A percentile compares a stretch with the other conserved stretches of the same genome.
phyloP scores from a whole-genome alignment of 495 filamentous ascomycete species.

The Xylaria longipes region DNA sequence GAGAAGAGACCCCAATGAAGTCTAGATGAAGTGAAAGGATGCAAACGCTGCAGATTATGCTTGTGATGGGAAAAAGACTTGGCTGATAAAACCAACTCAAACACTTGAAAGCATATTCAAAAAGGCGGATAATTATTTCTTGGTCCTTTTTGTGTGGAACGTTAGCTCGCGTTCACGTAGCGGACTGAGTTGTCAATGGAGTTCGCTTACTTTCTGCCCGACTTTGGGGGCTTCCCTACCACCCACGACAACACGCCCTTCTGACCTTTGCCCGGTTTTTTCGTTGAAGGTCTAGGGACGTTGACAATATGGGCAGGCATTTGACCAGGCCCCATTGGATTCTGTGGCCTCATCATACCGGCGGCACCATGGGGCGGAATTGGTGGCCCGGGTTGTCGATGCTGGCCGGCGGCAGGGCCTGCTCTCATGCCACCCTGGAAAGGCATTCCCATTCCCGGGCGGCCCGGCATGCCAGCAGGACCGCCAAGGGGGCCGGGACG shows the following conservation, averaged over 20 bases:
- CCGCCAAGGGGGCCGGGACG: conserved; percentile 17
- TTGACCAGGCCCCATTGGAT: neutral
- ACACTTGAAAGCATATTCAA: conserved; percentile 1
- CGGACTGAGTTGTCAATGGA: neutral
- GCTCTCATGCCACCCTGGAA: conserved; percentile 17
- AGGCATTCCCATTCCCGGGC: conserved; percentile 17
- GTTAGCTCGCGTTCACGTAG: conserved; percentile 9
- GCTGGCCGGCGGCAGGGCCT: neutral
- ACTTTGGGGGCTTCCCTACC: conserved; percentile 40
- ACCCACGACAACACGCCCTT: conserved; percentile 48
- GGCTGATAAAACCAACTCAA: conserved; percentile 1
- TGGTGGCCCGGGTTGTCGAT: conserved; percentile 21
- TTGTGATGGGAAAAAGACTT: neutral
- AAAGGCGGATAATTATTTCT: conserved; percentile 3
- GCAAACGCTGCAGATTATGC: conserved; percentile 16
- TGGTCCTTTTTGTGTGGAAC: conserved; percentile 1
- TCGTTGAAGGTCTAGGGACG: conserved; percentile 29
- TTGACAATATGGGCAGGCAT: conserved; percentile 27
- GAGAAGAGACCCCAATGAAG: conserved; percentile 28
- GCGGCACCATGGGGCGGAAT: conserved; percentile 14
- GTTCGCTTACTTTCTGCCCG: conserved; percentile 34
- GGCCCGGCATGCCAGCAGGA: conserved; percentile 27
- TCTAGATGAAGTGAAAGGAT: conserved; percentile 24
- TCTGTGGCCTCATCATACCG: conserved; percentile 7
- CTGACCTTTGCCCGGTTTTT: conserved; percentile 35